phyloP scores from a whole-genome alignment of 2,329 filamentous ascomycete species.

The Gliomastix tumulicola region DNA sequence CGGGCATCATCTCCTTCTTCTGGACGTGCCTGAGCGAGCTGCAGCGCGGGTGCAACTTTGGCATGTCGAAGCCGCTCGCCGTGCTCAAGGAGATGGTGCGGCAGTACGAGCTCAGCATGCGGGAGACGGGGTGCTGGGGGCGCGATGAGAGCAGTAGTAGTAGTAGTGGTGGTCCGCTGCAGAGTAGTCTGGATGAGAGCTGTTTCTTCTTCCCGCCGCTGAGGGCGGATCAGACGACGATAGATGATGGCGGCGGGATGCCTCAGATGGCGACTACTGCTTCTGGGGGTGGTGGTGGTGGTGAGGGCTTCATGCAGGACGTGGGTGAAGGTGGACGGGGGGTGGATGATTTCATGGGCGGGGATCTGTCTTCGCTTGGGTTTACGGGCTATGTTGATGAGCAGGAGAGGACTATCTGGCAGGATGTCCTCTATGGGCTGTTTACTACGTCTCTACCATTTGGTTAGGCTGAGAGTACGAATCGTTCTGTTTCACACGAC shows the following conservation, averaged over 20 bases:
- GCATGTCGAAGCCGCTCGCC: conserved; percentile 22
- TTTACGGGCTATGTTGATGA: conserved; percentile 18
- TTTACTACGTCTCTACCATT: conserved; percentile 20
- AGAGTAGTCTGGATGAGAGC: conserved; percentile 18
- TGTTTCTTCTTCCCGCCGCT: conserved; percentile 19
- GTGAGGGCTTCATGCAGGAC: conserved; percentile 15
- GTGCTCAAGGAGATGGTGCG: conserved; percentile 23
- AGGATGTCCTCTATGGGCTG: conserved; percentile 19
- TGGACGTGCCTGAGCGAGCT: conserved; percentile 25
- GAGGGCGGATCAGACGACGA: too few relatives aligned
- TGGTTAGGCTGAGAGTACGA: neutral
- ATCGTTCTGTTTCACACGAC: too few relatives aligned
- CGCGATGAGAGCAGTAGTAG: conserved; percentile 1
- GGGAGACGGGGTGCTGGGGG: conserved; percentile 13
- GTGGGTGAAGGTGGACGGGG: conserved; percentile 11
- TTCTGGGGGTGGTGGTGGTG: neutral
- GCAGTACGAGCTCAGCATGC: conserved; percentile 17
- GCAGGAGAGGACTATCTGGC: conserved; percentile 20
- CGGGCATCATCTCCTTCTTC: conserved; percentile 25
- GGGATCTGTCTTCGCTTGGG: conserved; percentile 15
- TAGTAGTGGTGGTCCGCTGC: conserved; percentile 1
- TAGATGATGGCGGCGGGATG: conserved; percentile 5
- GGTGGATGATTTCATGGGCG: too few relatives aligned
- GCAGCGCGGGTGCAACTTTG: conserved; percentile 24
- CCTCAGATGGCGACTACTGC: conserved; percentile 11